Base-by-base conservation (phyloP, 2,329 filamentous ascomycete genomes). In the Fusarium miscanthi region DNA sequence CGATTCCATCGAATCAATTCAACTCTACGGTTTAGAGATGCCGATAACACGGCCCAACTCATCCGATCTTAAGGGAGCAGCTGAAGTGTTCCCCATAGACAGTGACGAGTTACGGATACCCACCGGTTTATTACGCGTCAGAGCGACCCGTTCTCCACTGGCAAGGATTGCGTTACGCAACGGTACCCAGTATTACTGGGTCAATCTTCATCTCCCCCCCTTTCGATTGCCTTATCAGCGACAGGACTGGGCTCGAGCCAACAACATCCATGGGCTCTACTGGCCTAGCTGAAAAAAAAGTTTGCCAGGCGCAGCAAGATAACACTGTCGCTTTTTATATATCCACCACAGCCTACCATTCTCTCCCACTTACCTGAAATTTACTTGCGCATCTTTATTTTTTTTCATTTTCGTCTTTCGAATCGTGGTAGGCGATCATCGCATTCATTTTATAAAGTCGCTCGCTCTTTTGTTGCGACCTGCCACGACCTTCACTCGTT, bases 191-290 rank as follows among this genome's bases (percentile, higher is more conserved):
- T 45, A 56, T 68, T 45, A 31, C 33, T 12, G 25, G 51, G 59
- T 38, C 59, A 38, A 69, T 69, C 64, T 69, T 69, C 64, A 69
- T 69, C 46, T 69, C 40, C 38, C 58, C 31, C 41, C 66, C 64
- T 67, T 69, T 57, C 46, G 23, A 27, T 46, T 69, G 57, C 59
- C 49, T 69, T 63, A 63, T 54, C 51, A 40, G 46, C 48, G 14
- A 40, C 19, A 33, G 9, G 30, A 49, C 25, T 25, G 43, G 43
- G 40, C 16, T 14, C 12, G 8, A 25, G 16, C 48, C 41, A 43
- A 67, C 63, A 66, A 67, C 63, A 66, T 10, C 23, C 30, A 66
- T 21, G 19, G 45, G 53, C 49, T 51, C 53, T 31, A 62, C 53
- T 31, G 56, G 63, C 19, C 43, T 38, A 63, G 64, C 64, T n/a